Percentiles rank a stretch among this genome's conserved stretches.
phyloP scores from a whole-genome alignment of 805 yeast genomes.

The Candida succiphila region DNA sequence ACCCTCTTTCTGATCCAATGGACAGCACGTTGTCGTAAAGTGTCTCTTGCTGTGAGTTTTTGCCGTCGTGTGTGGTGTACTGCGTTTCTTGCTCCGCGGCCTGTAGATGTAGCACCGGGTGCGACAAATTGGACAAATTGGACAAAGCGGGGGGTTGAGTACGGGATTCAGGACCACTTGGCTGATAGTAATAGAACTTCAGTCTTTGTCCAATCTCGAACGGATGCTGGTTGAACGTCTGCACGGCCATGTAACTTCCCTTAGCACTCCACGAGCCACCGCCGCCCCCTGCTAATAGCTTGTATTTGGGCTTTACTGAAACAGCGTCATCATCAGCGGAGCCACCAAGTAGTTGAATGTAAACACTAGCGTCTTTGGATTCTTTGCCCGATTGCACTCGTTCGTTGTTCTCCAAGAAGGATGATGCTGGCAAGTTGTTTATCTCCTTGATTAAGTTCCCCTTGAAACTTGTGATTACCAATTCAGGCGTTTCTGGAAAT shows the following conservation, averaged over 20 bases:
- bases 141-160: no score
- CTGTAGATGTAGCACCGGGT: no score
- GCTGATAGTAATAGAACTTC: background rate
- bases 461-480: constrained; percentile 36
- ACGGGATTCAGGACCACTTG: no score
- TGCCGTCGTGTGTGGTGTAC: no score
- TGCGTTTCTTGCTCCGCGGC: no score
- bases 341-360: background rate
- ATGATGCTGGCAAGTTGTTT: constrained; percentile 47
- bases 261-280: constrained; percentile 5
- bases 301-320: constrained; percentile 13
- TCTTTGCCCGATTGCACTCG: constrained; percentile 31
- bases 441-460: constrained; percentile 54
- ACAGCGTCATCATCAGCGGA: constrained; percentile 25
- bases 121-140: no score
- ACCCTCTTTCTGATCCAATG: no score
- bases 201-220: background rate
- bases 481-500: constrained; percentile 8
- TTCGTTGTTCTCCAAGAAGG: constrained; percentile 36
- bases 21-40: no score
- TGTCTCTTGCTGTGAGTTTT: no score
- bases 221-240: constrained; percentile 1
- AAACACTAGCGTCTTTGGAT: background rate
- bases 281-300: constrained; percentile 6
- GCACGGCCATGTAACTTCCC: constrained; percentile 1